Evolutionary conservation across 2,329 filamentous ascomycete genomes (phyloP).

Genomic region (Teratosphaeria gauchensis): DNA sequence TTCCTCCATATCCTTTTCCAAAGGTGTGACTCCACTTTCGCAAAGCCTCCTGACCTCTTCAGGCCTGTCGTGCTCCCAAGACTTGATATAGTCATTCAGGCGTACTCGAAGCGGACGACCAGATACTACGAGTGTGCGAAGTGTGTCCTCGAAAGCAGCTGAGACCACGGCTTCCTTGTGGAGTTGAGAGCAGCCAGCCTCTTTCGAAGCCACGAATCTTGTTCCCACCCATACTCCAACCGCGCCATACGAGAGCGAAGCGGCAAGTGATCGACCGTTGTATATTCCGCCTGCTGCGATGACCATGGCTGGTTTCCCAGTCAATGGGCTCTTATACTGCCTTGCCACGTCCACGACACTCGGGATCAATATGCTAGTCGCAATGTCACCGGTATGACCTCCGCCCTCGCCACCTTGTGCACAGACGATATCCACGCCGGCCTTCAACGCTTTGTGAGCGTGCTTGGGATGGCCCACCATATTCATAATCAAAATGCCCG

Average conservation of each 20-base stretch:
- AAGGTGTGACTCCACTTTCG: constrained; percentile 65
- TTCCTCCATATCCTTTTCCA: constrained; percentile 73
- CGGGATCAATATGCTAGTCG: constrained; percentile 77
- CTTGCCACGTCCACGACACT: constrained; percentile 75
- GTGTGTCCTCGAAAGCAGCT: constrained; percentile 71
- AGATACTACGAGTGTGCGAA: constrained; percentile 71
- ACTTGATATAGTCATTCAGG: constrained; percentile 72
- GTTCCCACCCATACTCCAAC: constrained; percentile 90
- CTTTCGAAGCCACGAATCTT: constrained; percentile 72
- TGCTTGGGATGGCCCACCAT: constrained; percentile 94
- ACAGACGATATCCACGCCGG: constrained; percentile 83
- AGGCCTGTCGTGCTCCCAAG: constrained; percentile 65
- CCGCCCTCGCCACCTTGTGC: constrained; percentile 90
- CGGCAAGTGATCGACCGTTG: constrained; percentile 71
- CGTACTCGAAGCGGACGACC: constrained; percentile 72
- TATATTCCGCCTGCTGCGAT: constrained; percentile 83
- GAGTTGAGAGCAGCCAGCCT: constrained; percentile 69
- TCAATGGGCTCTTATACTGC: constrained; percentile 60
- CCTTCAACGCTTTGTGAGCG: constrained; percentile 75
- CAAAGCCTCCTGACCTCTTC: constrained; percentile 67
- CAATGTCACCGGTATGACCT: constrained; percentile 82
- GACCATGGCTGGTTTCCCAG: constrained; percentile 63
- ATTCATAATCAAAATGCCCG: constrained; percentile 84
- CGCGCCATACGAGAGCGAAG: constrained; percentile 78
- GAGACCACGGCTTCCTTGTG: constrained; percentile 78